Evolutionary conservation across 176 grass and related monocot species (phyloP), one percentile per base, ranked within the genome.

Genomic region (Alopecurus myosuroides): DNA sequence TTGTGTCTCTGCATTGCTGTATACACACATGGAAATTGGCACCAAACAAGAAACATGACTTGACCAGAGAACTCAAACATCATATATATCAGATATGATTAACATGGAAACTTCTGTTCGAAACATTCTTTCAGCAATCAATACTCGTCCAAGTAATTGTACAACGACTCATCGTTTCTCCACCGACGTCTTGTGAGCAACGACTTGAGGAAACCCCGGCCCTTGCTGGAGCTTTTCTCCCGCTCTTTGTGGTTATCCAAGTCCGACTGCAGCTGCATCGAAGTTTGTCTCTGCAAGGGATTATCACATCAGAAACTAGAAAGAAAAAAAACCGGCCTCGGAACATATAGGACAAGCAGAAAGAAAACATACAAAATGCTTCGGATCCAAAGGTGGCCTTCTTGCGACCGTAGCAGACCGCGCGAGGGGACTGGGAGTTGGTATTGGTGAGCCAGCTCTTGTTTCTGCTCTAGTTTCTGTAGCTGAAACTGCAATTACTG

Each of bases 81-180:
- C 71, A 72, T 23, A 61, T 9, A 51, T 53, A 52, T 56, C 34
- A 39, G 50, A 77, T 58, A 70, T 17, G 26, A 10, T 30, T 11
- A 70, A 77, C 79, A 72, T 17, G 53, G 63, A 57, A 71, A 10
- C 19, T 31, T 29, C 8, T 23, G 12, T 29, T 35, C 31, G 15
- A 31, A 15, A 76, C 69, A 70, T 80, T 49, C 18, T 50, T 58
- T 17, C 20, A 70, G 50, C 19, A 3, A 78, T 91, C 81, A 98
- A 74, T 98, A 98, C 52, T 98, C 96, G 55, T 98, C 91, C 84
- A 98, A 85, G 85, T 98, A 98, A 85, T 77, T 94, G 83, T 98
- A 98, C 87, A 98, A 74, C 6, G 93, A 95, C 60, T 95, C 93
- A 2, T 98, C 91, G 8, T 88, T 93, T 83, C 92, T 92, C 68